Base-by-base conservation (phyloP, 768 basidiomycete genomes). In the Hericium rajendrae region DNA sequence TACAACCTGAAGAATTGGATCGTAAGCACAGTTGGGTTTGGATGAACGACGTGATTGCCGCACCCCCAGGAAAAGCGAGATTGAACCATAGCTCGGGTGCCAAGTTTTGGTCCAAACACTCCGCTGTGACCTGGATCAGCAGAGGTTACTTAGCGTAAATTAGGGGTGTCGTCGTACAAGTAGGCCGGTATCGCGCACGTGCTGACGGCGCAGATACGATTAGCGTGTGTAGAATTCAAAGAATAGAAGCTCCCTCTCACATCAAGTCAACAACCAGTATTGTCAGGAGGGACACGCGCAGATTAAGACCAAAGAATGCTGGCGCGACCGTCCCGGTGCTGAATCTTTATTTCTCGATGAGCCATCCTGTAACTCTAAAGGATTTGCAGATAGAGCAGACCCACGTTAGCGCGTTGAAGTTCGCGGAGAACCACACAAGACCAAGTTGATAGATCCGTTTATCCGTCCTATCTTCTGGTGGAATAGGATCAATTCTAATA, bases 351-450 rank as follows among this genome's bases (percentile, higher is more conserved):
- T 15, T 24, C 20, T 12, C 26, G 20, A 48, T 40, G 8, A 9
- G 26, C 8, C 18, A 49, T 53, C 18, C 61, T 10, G 18, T 20
- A 46, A 20, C 43, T 15, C n/a, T 6, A 32, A 10, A 49, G 18
- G n/a, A 15, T 26, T 26, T 26, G 26, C 26, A 26, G 38, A 18
- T 43, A 11, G 40, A 9, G 43, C n/a, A 12, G 43, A 67, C 75
- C 26, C 28, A 85, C 70, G 75, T 76, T 16, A 85, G 71, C 26
- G 86, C 78, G 62, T 86, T 86, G 68, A 85, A 77, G 65, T 85
- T 86, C 55, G 80, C 76, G 8, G 85, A 81, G 63, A 86, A 83
- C 86, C 85, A 87, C 4, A 86, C 73, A 63, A 84, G 83, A 72
- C 86, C 86, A 62, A 85, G 69, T 59, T 86, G 83, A 63, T 79